Evolutionary conservation across 2,329 filamentous ascomycete species (phyloP).

Genomic region (Aspergillus sp.): DNA sequence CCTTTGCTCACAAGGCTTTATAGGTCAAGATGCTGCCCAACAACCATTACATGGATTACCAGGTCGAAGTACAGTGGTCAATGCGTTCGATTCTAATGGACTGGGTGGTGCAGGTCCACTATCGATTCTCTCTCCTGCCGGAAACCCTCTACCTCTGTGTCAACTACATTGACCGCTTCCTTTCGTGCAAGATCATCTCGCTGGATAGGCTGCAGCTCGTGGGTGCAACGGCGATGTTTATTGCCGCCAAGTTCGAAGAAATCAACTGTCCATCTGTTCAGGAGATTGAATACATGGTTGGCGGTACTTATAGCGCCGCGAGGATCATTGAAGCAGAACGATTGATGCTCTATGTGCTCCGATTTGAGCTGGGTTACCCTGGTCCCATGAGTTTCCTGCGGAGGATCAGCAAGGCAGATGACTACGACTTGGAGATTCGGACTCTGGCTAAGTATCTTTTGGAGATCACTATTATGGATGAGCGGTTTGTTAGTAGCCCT

Average conservation of each 20-base stretch:
- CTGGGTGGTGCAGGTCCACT: slow-evolving; percentile 94
- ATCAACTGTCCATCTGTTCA: slow-evolving; percentile 93
- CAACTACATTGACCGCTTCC: slow-evolving; percentile 96
- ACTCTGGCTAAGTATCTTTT: slow-evolving; percentile 97
- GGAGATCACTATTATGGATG: slow-evolving; percentile 94
- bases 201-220: slow-evolving; percentile 92
- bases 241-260: slow-evolving; percentile 97
- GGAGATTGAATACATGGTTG: slow-evolving; percentile 98
- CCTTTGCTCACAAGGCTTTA: slow-evolving; percentile 13
- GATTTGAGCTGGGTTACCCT: slow-evolving; percentile 95
- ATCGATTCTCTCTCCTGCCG: slow-evolving; percentile 79
- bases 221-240: slow-evolving; percentile 87
- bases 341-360: slow-evolving; percentile 95
- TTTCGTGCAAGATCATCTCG: slow-evolving; percentile 90
- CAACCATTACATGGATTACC: slow-evolving; percentile 90
- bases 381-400: slow-evolving; percentile 97
- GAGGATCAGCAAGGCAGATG: slow-evolving; percentile 95
- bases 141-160: slow-evolving; percentile 92
- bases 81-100: slow-evolving; percentile 97
- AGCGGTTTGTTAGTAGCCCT: slow-evolving; percentile 85
- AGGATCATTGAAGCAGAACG: slow-evolving; percentile 96
- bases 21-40: slow-evolving; percentile 76
- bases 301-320: slow-evolving; percentile 76
- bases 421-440: slow-evolving; percentile 91
- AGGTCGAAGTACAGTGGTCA: slow-evolving; percentile 97